Evolutionary conservation across 352 stramenopile species (phyloP).

Genomic region (Pythium monospermum): DNA sequence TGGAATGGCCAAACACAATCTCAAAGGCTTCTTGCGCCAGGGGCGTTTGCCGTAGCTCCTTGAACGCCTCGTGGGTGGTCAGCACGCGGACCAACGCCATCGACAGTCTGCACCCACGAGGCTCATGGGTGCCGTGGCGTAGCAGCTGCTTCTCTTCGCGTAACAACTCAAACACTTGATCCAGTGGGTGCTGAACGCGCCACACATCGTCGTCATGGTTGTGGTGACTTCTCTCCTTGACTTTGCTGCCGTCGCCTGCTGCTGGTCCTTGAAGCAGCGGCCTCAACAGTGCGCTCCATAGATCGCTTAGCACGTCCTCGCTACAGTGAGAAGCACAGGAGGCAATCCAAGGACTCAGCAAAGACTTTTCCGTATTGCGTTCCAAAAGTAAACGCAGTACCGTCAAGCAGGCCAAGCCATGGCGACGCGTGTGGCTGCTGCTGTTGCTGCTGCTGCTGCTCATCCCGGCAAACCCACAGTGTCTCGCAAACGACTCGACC

Average conservation of each 20-base stretch:
- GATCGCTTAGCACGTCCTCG: slow-evolving; percentile 32
- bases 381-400: slow-evolving; percentile 74
- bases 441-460: slow-evolving; percentile 4
- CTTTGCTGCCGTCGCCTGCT: not conserved
- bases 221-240: no score
- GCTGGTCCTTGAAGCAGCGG: slow-evolving; percentile 29
- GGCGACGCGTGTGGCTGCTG: slow-evolving; percentile 24
- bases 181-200: slow-evolving; percentile 12
- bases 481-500: slow-evolving; percentile 46
- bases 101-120: slow-evolving; percentile 12
- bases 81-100: slow-evolving; percentile 12
- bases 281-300: slow-evolving; percentile 52
- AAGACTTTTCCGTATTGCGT: slow-evolving; percentile 65
- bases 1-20: slow-evolving; percentile 39
- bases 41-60: not conserved
- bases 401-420: slow-evolving; percentile 62
- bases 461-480: slow-evolving; percentile 3
- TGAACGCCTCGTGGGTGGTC: not conserved
- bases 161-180: slow-evolving; percentile 22
- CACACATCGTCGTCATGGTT: no score
- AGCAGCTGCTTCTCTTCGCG: slow-evolving; percentile 16
- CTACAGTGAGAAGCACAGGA: slow-evolving; percentile 56
- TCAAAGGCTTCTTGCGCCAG: slow-evolving; percentile 39
- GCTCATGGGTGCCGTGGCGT: slow-evolving; percentile 5
- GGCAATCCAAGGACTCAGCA: slow-evolving; percentile 72